phyloP scores from a whole-genome alignment of 768 basidiomycete genomes.

The Agrocybe praecox region DNA sequence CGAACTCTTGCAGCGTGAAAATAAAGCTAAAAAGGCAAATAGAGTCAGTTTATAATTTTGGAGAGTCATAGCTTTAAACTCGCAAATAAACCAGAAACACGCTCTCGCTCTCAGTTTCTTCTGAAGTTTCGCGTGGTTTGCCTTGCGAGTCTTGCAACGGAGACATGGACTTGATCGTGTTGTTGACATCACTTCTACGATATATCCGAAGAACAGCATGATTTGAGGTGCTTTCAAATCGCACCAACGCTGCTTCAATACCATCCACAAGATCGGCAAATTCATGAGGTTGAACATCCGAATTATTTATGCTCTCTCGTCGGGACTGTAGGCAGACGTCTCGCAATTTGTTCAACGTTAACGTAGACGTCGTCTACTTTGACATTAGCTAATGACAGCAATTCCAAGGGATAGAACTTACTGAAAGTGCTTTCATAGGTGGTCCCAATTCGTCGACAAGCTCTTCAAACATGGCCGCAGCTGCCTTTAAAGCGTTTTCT shows the following conservation, averaged over 20 bases:
- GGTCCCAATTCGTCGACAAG: slow-evolving; percentile 80
- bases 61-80: slow-evolving; percentile 26
- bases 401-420: slow-evolving; percentile 34
- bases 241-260: slow-evolving; percentile 68
- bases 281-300: slow-evolving; percentile 52
- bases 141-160: slow-evolving; percentile 15
- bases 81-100: slow-evolving; percentile 93
- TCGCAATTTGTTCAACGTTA: slow-evolving; percentile 62
- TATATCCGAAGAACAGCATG: slow-evolving; percentile 82
- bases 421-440: slow-evolving; percentile 74
- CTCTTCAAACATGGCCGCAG: slow-evolving; percentile 77
- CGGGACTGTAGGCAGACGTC: slow-evolving; percentile 61
- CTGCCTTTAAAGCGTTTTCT: slow-evolving; percentile 54
- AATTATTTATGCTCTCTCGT: slow-evolving; percentile 23
- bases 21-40: slow-evolving; percentile 66
- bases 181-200: slow-evolving; percentile 45
- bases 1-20: slow-evolving; percentile 95
- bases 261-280: slow-evolving; percentile 65
- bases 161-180: slow-evolving; percentile 21
- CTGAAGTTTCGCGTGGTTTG: slow-evolving; percentile 31
- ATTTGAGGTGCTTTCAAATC: slow-evolving; percentile 84
- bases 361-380: slow-evolving; percentile 58
- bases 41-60: slow-evolving; percentile 1
- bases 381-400: background rate
- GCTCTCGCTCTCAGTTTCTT: slow-evolving; percentile 70